These are phyloP conservation scores for Myriangium duriaei DNA, from an alignment of 2,329 filamentous ascomycete species.

Conservation along the genomic window DNA sequence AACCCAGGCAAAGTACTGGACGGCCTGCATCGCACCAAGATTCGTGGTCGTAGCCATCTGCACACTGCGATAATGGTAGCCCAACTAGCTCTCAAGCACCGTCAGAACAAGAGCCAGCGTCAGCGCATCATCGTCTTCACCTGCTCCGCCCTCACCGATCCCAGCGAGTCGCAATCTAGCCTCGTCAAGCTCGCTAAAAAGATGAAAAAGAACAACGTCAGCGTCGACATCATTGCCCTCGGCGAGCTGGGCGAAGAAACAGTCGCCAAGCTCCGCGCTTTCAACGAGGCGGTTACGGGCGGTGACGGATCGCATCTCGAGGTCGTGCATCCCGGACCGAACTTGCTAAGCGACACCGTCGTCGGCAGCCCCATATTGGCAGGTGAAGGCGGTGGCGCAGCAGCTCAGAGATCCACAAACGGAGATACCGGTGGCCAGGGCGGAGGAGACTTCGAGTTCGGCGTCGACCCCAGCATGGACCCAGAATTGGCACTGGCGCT, in stretches of 20 bases:
- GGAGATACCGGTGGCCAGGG: conserved; percentile 41
- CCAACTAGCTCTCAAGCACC: conserved; percentile 90
- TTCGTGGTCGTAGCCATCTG: conserved; percentile 76
- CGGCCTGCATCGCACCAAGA: conserved; percentile 86
- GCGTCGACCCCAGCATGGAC: conserved; percentile 81
- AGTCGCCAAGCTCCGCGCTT: conserved; percentile 78
- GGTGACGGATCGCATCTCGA: conserved; percentile 85
- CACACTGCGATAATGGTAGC: conserved; percentile 93
- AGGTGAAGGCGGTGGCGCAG: conserved; percentile 56
- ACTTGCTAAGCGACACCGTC: conserved; percentile 84
- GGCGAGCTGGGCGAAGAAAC: conserved; percentile 85
- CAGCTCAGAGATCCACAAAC: conserved; percentile 38
- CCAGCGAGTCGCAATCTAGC: conserved; percentile 76
- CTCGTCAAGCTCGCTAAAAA: conserved; percentile 85
- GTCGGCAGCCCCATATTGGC: conserved; percentile 80
- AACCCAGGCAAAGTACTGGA: conserved; percentile 94
- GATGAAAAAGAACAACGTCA: conserved; percentile 96
- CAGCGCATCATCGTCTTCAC: conserved; percentile 96
- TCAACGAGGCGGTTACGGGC: conserved; percentile 86
- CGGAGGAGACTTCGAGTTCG: conserved; percentile 66
- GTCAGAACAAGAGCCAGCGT: conserved; percentile 92
- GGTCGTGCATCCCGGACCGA: conserved; percentile 78
- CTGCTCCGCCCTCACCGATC: conserved; percentile 82
- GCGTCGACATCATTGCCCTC: conserved; percentile 89
- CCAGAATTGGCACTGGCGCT: conserved; percentile 88